Base-by-base conservation (phyloP, 1,284 basidiomycete genomes). In the Violaceomyces palustris region DNA sequence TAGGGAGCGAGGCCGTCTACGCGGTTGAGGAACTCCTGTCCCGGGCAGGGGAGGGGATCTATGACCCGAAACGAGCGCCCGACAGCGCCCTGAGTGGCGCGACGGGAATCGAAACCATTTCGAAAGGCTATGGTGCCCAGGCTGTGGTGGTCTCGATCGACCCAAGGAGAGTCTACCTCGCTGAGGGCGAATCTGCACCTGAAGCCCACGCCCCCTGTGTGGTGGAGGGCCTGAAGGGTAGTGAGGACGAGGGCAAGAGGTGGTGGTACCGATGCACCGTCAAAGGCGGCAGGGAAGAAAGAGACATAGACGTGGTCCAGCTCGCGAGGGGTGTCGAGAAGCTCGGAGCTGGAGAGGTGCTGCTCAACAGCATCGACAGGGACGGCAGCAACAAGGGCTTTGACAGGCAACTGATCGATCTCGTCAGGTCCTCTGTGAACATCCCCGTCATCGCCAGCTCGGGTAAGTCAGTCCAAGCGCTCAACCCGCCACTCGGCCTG, bases 221-320 rank as follows among this genome's bases (percentile, higher is more conserved):
- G 12, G 65, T 72, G 0, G 17, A 31, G 5, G 69, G 66, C 1
- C 17, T 67, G 74, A 29, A 79, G 78, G 67, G 77, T 75, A 42
- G 85, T 85, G 61, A 76, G 19, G 73, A 73, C 17, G 72, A 74
- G 14, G 72, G 81, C 46, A 85, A 83, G 45, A 84, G 85, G 73
- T 77, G 94, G 91, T 98, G 93, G 93, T 99, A 99, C 75, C 88
- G 91, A 71, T 97, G 93, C 74, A 98, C 94, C 11, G 86, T 96
- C 42, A 88, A 86, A 6, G 93, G 94, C 35, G 94, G 94, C 14
- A 83, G 94, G 28, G 87, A 90, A 69, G 74, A 79, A 28, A 81
- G 91, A n/a, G 83, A 84, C 42, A 75, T 99, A n/a, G 94, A 94
- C 17, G 94, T 86, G 15, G 83, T 91, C 17, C 85, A 98, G 75